Evolutionary conservation across 208 protist species (phyloP).

Genomic region (Strigomonas culicis): DNA sequence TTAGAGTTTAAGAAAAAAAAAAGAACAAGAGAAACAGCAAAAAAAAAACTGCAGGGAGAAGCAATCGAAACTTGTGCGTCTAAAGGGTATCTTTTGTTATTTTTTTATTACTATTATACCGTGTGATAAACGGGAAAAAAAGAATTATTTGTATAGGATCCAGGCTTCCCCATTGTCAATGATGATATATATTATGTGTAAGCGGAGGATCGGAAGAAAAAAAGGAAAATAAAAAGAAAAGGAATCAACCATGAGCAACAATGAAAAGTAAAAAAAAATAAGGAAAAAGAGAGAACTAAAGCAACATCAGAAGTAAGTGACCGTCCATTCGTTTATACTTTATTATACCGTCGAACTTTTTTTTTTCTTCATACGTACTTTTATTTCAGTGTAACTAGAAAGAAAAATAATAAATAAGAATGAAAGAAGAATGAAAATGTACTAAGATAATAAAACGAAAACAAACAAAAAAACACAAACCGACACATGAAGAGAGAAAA

Average conservation of each 20-base stretch:
- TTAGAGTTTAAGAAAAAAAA: constrained; percentile 17
- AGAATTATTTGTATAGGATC: not conserved
- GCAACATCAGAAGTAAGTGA: no score
- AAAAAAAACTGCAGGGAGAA: not conserved
- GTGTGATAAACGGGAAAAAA: not conserved
- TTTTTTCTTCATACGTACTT: no score
- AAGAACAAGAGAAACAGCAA: not conserved
- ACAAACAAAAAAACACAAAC: not conserved
- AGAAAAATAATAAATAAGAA: constrained; percentile 1
- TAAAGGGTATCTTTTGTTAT: not conserved
- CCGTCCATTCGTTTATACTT: no score
- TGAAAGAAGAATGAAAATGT: constrained; percentile 1
- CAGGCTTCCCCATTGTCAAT: no score
- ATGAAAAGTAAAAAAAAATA: not conserved
- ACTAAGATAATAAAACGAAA: constrained; percentile 3
- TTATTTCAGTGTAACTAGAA: not conserved
- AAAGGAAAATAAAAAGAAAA: not conserved
- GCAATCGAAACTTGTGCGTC: not conserved
- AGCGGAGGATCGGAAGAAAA: not conserved
- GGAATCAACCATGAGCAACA: not conserved
- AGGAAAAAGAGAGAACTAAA: not conserved
- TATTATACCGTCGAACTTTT: no score
- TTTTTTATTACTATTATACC: no score
- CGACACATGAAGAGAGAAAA: not conserved
- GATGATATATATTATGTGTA: not conserved